A percentile compares a stretch with the other conserved stretches of the same genome.
These are phyloP conservation scores for Flaveria linearis DNA, from an alignment of 129 eudicot species.

Conservation along the genomic window DNA sequence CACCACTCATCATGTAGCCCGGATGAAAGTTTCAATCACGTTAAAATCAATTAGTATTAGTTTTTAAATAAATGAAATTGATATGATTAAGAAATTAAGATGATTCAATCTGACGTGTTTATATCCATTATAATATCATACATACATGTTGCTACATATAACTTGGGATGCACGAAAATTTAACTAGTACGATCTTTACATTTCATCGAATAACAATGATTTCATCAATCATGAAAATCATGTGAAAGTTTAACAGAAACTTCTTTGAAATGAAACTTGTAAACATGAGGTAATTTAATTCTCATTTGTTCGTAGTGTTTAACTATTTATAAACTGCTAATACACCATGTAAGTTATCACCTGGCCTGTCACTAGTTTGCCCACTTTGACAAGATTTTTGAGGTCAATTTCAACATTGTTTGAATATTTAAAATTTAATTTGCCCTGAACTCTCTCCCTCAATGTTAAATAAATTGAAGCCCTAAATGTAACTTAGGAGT, in stretches of 20 bases:
- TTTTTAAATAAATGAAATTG: background rate
- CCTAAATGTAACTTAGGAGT: background rate
- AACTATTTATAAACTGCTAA: background rate
- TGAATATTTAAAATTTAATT: background rate
- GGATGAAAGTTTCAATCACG: background rate
- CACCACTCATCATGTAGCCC: background rate
- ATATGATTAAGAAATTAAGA: background rate
- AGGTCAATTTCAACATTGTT: background rate
- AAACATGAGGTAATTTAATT: background rate
- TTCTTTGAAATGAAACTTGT: background rate
- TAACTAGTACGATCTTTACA: background rate
- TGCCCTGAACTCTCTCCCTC: slow-evolving; percentile 14
- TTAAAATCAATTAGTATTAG: background rate
- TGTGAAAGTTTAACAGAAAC: background rate
- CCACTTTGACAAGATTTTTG: background rate
- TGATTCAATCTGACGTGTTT: background rate
- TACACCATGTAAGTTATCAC: background rate
- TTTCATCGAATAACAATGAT: slow-evolving; percentile 1
- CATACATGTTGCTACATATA: background rate
- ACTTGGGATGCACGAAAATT: background rate
- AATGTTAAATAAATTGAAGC: background rate
- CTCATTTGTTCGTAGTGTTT: background rate
- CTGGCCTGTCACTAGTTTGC: background rate
- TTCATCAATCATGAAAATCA: background rate
- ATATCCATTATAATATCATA: background rate